Percentiles rank a stretch among this genome's conserved stretches.
Conservation (phyloP, 805 yeast species). For the Pichia phayaonensis region DNA sequence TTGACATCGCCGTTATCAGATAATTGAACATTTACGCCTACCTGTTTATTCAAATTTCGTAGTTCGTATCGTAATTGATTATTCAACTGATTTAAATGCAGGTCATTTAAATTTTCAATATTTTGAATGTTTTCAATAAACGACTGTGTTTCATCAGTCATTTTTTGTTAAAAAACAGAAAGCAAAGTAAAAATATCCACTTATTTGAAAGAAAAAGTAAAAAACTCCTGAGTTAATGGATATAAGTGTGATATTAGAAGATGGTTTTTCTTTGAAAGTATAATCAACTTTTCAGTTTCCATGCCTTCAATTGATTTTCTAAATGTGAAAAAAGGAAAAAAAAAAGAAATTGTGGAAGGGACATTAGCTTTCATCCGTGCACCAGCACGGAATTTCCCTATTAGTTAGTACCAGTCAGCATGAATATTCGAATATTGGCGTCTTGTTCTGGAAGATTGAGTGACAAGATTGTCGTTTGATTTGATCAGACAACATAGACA, state of each 20-base stretch:
- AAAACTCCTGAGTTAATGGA: no score
- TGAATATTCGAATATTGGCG: no score
- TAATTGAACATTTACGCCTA: constrained; percentile 1
- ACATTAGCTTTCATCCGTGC: no score
- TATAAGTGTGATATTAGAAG: neutral
- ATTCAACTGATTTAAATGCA: constrained; percentile 8
- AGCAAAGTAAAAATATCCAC: constrained; percentile 9
- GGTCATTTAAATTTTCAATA: constrained; percentile 8
- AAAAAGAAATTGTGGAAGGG: no score
- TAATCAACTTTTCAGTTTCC: no score
- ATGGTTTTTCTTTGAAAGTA: no score
- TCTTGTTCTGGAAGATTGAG: no score
- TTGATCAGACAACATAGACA: no score
- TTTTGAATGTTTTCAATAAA: constrained; percentile 7
- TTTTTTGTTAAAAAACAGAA: constrained; percentile 6
- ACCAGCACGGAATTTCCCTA: no score
- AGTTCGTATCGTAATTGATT: constrained; percentile 8
- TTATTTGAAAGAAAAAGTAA: neutral
- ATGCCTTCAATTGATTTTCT: neutral
- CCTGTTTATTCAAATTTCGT: constrained; percentile 6
- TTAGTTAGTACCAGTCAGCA: no score
- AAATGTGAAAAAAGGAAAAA: no score
- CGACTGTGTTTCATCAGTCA: constrained; percentile 4
- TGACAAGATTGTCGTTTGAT: no score
- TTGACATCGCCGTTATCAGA: constrained; percentile 2